Evolutionary conservation across 495 filamentous ascomycete species (phyloP), one percentile per base, ranked within the genome.

Genomic region (Penicillium soppii): DNA sequence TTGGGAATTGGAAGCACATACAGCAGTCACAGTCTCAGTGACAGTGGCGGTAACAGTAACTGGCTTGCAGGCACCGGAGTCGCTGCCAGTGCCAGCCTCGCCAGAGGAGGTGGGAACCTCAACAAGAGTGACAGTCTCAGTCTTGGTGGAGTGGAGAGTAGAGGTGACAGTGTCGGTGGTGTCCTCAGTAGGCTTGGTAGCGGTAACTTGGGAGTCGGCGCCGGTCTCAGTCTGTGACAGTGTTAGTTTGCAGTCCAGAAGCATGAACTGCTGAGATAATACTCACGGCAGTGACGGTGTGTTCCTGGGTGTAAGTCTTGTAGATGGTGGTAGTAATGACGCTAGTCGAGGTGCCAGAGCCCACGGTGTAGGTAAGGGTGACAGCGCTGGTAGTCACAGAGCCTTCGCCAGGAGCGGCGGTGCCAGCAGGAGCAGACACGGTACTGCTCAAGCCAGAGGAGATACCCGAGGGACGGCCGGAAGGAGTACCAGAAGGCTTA

Each of bases 281-380:
- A 65, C 73, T 46, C 66, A 76, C 73, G 21, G 63, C 67, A 46
- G 63, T 69, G 53, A 70, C 69, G 33, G 70, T 74, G 38, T 68
- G 50, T 19, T 66, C 59, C 21, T 67, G 42, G 35, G 71, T 75
- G 27, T 62, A 51, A 52, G 79, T 83, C 53, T 66, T 66, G 63
- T 76, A 63, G 53, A 82, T 73, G 16, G 80, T 83, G 43, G 81
- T 84, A 22, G 80, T 83, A 13, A 83, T 67, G 32, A 83, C 72
- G 33, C 69, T 78, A 47, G 76, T 76, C 0, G 77, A 79, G 13
- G 77, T 67, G 44, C 81, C 82, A 39, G 70, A 59, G 43, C 76
- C 77, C 33, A 78, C 78, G 19, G 76, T 83, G 78, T 84, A 94
- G 25, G 75, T 80, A 15, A 87, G 59, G 48, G 72, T 78, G 46